Evolutionary conservation across 1,284 basidiomycete genomes (phyloP), one percentile per base, ranked within the genome.

Genomic region (Cerioporus squamosus): DNA sequence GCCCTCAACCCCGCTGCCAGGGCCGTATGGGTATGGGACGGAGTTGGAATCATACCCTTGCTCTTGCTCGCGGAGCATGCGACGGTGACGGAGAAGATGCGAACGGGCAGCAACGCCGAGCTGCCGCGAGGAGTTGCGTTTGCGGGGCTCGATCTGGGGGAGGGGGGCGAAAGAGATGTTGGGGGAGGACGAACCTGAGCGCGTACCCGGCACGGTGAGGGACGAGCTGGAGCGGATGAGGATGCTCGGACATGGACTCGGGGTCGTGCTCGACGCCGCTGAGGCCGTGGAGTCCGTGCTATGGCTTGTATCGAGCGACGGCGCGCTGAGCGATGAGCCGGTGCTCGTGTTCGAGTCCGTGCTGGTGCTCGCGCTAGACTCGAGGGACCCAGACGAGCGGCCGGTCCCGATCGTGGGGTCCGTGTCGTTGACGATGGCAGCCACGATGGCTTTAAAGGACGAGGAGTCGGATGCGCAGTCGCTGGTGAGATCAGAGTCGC

Each of bases 101-200:
- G 77, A 78, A 51, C 85, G 83, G n/a, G 81, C 84, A 51, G 85
- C 82, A 64, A 87, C 80, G 24, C 88, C 88, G 17, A 90, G 77
- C 17, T 84, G 86, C n/a, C 79, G 75, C 44, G 75, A 72, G 7
- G 81, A 82, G 44, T 81, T 79, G 47, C 84, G 81, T 64, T 80
- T 81, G 38, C 82, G 77, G 2, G 83, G 84, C 18, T 79, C 83
- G 15, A 81, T 73, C 53, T 79, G 71, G 0, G 88, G 88, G 36
- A 90, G 77, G 0, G 88, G 88, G 0, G 88, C 88, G 62, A 90
- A 90, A 60, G 78, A 81, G 58, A 90, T 79, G 59, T 74, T 78
- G 20, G 62, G 63, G 29, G 55, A 58, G 17, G 57, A 39, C 23
- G 66, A 55, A 48, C 55, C 33, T 44, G 66, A 57, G 26, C 62